These are phyloP conservation scores for Aspergillus sergii DNA, from an alignment of 2,329 filamentous ascomycete species.

Conservation along the genomic window DNA sequence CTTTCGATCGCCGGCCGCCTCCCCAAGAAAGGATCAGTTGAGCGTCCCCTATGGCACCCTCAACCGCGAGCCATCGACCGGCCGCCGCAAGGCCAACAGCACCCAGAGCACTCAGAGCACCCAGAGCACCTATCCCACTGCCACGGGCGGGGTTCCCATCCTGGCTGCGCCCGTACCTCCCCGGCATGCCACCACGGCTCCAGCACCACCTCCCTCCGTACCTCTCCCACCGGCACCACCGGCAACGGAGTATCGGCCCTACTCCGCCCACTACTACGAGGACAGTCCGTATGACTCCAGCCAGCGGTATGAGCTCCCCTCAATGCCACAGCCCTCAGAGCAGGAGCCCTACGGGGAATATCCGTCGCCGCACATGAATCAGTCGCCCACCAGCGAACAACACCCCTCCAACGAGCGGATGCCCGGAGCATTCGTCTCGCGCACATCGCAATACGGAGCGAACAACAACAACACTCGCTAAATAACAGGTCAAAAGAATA, in stretches of 20 bases:
- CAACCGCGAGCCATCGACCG: slow-evolving; percentile 42
- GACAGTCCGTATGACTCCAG: slow-evolving; percentile 15
- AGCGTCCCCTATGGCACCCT: slow-evolving; percentile 30
- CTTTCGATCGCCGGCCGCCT: slow-evolving; percentile 29
- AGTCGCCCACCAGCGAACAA: slow-evolving; percentile 2
- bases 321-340: slow-evolving; percentile 12
- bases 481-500: background rate
- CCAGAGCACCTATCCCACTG: slow-evolving; percentile 18
- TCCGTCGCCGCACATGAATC: slow-evolving; percentile 4
- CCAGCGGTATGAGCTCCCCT: slow-evolving; percentile 20
- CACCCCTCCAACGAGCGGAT: slow-evolving; percentile 3
- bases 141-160: slow-evolving; percentile 27
- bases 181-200: slow-evolving; percentile 16
- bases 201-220: background rate
- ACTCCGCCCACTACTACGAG: slow-evolving; percentile 16
- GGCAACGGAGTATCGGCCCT: slow-evolving; percentile 13
- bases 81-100: slow-evolving; percentile 35
- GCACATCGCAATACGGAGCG: background rate
- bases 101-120: slow-evolving; percentile 12
- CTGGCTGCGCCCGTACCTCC: slow-evolving; percentile 29
- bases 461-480: background rate
- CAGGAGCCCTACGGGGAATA: slow-evolving; percentile 1
- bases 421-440: slow-evolving; percentile 11
- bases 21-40: slow-evolving; percentile 28
- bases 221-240: background rate